phyloP scores from a whole-genome alignment of 257 asterid species.

The Ocimum tenuiflorum region DNA sequence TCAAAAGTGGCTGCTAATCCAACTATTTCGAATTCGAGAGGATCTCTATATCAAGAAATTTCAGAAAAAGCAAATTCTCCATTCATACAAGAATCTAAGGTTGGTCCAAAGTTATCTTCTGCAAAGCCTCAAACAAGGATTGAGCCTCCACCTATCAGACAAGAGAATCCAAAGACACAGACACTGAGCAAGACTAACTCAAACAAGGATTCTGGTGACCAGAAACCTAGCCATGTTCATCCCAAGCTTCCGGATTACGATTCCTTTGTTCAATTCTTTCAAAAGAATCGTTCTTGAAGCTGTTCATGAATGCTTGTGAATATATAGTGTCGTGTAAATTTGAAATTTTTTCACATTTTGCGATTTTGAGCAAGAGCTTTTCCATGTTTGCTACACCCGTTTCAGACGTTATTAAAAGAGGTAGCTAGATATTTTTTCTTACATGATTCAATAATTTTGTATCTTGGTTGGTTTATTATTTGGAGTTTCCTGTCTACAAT shows the following conservation, averaged over 20 bases:
- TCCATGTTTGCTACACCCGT: not conserved
- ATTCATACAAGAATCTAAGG: slow-evolving; percentile 16
- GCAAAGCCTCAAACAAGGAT: slow-evolving; percentile 13
- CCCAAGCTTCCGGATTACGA: slow-evolving; percentile 91
- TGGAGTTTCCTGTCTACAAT: too few species aligned
- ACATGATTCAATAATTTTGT: not conserved
- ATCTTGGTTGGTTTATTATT: not conserved
- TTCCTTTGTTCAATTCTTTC: slow-evolving; percentile 39
- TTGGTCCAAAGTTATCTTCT: slow-evolving; percentile 19
- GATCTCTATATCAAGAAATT: slow-evolving; percentile 17
- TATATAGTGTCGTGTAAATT: not conserved
- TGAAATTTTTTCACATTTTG: not conserved
- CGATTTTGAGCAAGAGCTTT: not conserved
- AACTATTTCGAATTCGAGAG: not conserved
- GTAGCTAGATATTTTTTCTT: not conserved
- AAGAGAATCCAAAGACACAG: slow-evolving; percentile 27
- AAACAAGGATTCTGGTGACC: slow-evolving; percentile 31
- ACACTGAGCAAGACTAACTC: slow-evolving; percentile 24
- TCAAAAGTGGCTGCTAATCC: slow-evolving; percentile 11
- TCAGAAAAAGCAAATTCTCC: slow-evolving; percentile 22
- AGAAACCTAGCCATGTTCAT: slow-evolving; percentile 72
- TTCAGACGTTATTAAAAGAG: not conserved
- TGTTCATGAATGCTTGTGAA: slow-evolving; percentile 12
- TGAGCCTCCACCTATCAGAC: slow-evolving; percentile 11
- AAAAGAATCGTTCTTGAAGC: slow-evolving; percentile 32